Base-by-base conservation (phyloP, 768 basidiomycete species). In the Hemileccinum rubropunctum region DNA sequence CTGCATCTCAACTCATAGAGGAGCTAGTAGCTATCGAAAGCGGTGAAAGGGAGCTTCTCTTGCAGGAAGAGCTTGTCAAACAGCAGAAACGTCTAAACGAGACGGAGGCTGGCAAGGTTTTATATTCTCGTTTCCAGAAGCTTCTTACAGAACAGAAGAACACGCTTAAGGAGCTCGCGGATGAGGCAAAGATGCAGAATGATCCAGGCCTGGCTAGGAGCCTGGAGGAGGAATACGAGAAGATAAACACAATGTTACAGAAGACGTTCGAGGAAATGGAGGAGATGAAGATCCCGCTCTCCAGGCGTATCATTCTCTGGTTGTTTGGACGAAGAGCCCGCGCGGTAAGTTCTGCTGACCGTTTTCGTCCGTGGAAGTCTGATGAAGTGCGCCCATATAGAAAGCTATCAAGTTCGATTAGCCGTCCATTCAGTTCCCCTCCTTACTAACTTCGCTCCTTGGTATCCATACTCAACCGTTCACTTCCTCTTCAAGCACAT, bases 211-310 rank as follows among this genome's bases (percentile, higher is more conserved):
- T 60, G 17, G 54, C 54, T 0, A 32, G 9, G 42, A 51, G 46
- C 32, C 26, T 63, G 13, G 52, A 38, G 11, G 45, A 46, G 10
- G 55, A 63, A n/a, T 51, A 39, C n/a, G 47, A 56, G 0, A 56
- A 49, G 23, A 15, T 52, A 4, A 56, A 53, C 17, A 9, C 3
- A 0, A 47, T 44, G 30, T 37, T 61, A 13, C 51, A 58, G 30
- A 44, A 32, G 20, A 63, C 61, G 27, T 63, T 63, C 6, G 58
- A 58, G 17, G 48, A 63, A 10, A 63, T 62, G 36, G 51, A 37
- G 21, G 26, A 17, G 26, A 49, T 63, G 58, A 63, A 53, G 26
- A 54, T 62, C 4, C 41, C 60, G 3, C 6, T 56, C 14, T 1
- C 13, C 8, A 52, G 60, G 41, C 45, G 61, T 1, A 32, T 59